These are phyloP conservation scores for Reutealis trisperma DNA, from an alignment of 345 rosid species.

Conservation along the genomic window DNA sequence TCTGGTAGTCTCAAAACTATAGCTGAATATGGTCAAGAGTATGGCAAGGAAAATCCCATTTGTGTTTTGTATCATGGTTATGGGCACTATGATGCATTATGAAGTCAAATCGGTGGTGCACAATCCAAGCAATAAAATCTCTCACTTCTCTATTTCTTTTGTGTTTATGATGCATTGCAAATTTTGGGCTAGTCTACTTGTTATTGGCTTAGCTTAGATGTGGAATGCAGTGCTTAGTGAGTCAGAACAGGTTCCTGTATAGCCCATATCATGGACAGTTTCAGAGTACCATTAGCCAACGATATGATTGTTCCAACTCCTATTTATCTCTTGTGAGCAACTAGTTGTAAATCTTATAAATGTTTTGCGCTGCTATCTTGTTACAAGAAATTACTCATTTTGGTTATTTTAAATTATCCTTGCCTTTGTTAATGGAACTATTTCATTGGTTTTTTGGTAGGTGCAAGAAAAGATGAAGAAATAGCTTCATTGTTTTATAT, in stretches of 20 bases:
- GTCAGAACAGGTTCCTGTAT: background rate
- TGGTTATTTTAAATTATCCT: background rate
- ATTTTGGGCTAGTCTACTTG: background rate
- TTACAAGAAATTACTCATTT: background rate
- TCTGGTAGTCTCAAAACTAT: conserved; percentile 42
- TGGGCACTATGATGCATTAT: conserved; percentile 64
- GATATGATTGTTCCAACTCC: background rate
- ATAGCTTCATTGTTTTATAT: background rate
- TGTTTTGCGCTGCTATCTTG: background rate
- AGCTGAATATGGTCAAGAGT: conserved; percentile 68
- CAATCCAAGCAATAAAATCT: conserved; percentile 43
- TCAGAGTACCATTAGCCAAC: background rate
- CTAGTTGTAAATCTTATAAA: background rate
- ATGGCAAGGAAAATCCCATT: conserved; percentile 53
- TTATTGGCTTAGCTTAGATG: background rate
- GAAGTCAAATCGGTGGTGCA: conserved; percentile 18
- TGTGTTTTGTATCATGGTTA: conserved; percentile 59
- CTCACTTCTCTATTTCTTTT: conserved; percentile 10
- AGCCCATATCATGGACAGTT: background rate
- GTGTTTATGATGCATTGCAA: too few relatives aligned
- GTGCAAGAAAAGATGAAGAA: conserved; percentile 35
- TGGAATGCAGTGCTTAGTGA: background rate
- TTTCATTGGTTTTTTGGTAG: conserved; percentile 27
- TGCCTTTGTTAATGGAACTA: background rate
- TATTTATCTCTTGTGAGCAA: background rate